A percentile compares a stretch with the other conserved stretches of the same genome.
Conservation (phyloP, 805 yeast genomes). For the Tetrapisispora phaffii region DNA sequence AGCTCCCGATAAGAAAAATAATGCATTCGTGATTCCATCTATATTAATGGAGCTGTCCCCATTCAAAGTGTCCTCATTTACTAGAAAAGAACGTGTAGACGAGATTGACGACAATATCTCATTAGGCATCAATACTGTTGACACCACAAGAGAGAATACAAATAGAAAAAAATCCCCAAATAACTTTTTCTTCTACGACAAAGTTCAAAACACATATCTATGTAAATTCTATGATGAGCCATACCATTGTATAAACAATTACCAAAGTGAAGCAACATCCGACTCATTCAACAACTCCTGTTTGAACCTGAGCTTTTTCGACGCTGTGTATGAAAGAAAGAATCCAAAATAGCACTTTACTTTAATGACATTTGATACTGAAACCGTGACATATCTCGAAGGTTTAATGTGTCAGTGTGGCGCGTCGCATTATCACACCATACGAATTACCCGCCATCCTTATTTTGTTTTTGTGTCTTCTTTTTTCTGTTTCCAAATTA, state of each 20-base stretch:
- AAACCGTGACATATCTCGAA: not conserved
- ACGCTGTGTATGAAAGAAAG: conserved; percentile 22
- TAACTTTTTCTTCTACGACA: conserved; percentile 21
- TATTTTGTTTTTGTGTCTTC: not conserved
- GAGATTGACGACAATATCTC: not conserved
- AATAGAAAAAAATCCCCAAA: not conserved
- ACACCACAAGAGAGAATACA: not conserved
- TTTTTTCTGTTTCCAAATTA: no score
- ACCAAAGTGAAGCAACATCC: conserved; percentile 13
- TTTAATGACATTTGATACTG: not conserved
- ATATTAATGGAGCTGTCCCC: conserved; percentile 22
- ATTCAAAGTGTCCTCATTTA: conserved; percentile 27
- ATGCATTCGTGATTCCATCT: conserved; percentile 14
- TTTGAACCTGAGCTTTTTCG: conserved; percentile 22
- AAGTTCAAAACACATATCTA: not conserved
- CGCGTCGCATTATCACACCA: no score
- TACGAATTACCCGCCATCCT: not conserved
- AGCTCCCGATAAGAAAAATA: not conserved
- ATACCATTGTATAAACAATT: conserved; percentile 17
- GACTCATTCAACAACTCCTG: conserved; percentile 23
- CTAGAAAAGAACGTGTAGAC: conserved; percentile 4
- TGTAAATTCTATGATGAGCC: conserved; percentile 18
- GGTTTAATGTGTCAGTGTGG: no score
- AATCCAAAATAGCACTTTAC: conserved; percentile 25
- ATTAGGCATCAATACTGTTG: not conserved